Evolutionary conservation across 176 grass and related monocot genomes (phyloP).

Genomic region (Aegilops speltoides): DNA sequence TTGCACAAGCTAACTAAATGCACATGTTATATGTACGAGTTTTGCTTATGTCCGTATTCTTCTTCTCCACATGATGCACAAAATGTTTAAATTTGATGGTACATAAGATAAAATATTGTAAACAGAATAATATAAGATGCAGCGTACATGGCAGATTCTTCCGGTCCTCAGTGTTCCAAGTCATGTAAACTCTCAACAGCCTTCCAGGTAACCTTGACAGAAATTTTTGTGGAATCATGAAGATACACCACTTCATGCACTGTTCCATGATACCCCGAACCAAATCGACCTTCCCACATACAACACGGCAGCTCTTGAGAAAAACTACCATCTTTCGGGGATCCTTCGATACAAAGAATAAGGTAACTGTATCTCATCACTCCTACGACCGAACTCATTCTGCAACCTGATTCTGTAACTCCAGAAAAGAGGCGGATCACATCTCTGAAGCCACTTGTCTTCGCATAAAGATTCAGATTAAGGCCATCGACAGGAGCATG

Average conservation of each 20-base stretch:
- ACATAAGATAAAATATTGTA: not conserved
- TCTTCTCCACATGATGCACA: not conserved
- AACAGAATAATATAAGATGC: not conserved
- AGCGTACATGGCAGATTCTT: not conserved
- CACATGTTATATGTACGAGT: not conserved
- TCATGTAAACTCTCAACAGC: not conserved
- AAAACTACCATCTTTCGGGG: not conserved
- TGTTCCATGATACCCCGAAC: slow-evolving; percentile 7
- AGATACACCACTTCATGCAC: not conserved
- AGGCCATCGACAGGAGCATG: not conserved
- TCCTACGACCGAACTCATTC: slow-evolving; percentile 11
- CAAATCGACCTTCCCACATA: not conserved
- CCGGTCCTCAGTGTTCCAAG: not conserved
- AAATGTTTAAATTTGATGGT: not conserved
- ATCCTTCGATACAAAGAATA: slow-evolving; percentile 20
- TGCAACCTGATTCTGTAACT: not conserved
- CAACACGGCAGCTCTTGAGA: not conserved
- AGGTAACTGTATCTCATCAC: not conserved
- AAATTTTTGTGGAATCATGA: not conserved
- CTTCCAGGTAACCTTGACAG: slow-evolving; percentile 24
- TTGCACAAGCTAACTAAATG: not conserved
- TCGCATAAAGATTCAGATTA: slow-evolving; percentile 20
- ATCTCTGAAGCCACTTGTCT: slow-evolving; percentile 24
- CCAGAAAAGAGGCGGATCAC: slow-evolving; percentile 20
- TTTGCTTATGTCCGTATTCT: not conserved